These are phyloP conservation scores for Verticillium longisporum DNA, from an alignment of 2,329 filamentous ascomycete species.

Conservation along the genomic window DNA sequence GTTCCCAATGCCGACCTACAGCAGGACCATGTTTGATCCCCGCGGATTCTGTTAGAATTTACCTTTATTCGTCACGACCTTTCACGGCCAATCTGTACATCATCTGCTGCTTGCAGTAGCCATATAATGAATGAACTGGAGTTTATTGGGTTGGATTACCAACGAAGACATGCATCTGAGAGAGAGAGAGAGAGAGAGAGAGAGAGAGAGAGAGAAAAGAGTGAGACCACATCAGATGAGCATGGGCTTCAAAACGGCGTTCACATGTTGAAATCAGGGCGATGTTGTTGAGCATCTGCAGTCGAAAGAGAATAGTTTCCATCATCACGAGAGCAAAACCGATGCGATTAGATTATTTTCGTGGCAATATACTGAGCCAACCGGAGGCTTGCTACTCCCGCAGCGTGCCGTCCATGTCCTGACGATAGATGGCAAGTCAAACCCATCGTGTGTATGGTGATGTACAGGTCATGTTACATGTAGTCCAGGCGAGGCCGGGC, in stretches of 20 bases:
- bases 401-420: background rate
- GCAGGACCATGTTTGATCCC: constrained; percentile 49
- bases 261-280: background rate
- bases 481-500: background rate
- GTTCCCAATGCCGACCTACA: constrained; percentile 46
- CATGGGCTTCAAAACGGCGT: background rate
- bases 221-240: background rate
- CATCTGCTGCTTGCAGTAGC: constrained; percentile 1
- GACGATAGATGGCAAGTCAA: background rate
- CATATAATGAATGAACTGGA: background rate
- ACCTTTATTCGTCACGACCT: constrained; percentile 3
- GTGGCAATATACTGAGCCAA: background rate
- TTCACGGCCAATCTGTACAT: constrained; percentile 11
- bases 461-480: background rate
- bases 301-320: no score
- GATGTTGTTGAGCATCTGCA: background rate
- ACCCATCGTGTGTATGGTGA: background rate
- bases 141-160: background rate
- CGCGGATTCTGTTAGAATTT: constrained; percentile 43
- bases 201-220: no score
- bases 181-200: no score
- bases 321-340: no score
- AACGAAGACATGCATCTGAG: no score
- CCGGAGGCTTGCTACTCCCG: background rate
- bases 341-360: no score